Percentiles rank a stretch among this genome's conserved stretches.
phyloP scores from a whole-genome alignment of 345 rosid genomes.

The Rhizophora apiculata region DNA sequence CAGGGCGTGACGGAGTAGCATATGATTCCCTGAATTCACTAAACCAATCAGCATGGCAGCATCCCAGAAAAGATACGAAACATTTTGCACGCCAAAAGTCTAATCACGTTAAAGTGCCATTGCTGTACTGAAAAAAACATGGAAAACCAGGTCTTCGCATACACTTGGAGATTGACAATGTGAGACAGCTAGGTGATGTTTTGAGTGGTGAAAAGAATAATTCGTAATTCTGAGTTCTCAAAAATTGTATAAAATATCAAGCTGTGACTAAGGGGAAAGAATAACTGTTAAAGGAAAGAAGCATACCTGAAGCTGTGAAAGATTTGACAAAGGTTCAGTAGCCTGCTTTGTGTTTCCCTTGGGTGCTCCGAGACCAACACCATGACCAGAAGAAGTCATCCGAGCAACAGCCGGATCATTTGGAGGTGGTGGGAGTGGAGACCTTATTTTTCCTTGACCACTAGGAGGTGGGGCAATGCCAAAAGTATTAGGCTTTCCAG shows the following conservation, averaged over 20 bases:
- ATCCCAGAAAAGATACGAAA: background rate
- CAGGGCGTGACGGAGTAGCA: background rate
- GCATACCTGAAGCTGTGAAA: constrained; percentile 75
- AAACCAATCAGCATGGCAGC: too few relatives aligned
- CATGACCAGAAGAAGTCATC: constrained; percentile 37
- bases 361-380: constrained; percentile 22
- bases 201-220: too few relatives aligned
- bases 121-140: background rate
- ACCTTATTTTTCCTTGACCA: constrained; percentile 53
- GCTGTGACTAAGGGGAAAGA: too few relatives aligned
- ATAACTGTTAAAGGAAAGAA: too few relatives aligned
- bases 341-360: constrained; percentile 38
- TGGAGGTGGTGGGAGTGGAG: constrained; percentile 92
- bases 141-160: too few relatives aligned
- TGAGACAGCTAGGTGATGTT: too few relatives aligned
- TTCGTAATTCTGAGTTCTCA: too few relatives aligned
- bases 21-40: background rate
- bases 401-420: constrained; percentile 70
- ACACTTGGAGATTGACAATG: too few relatives aligned
- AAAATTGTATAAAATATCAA: background rate
- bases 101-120: too few relatives aligned
- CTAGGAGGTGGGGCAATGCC: constrained; percentile 82
- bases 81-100: too few relatives aligned
- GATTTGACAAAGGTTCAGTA: constrained; percentile 59
- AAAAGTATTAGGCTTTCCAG: constrained; percentile 56